Conservation (phyloP, 1,284 basidiomycete genomes). For the Fomitopsis betulina region DNA sequence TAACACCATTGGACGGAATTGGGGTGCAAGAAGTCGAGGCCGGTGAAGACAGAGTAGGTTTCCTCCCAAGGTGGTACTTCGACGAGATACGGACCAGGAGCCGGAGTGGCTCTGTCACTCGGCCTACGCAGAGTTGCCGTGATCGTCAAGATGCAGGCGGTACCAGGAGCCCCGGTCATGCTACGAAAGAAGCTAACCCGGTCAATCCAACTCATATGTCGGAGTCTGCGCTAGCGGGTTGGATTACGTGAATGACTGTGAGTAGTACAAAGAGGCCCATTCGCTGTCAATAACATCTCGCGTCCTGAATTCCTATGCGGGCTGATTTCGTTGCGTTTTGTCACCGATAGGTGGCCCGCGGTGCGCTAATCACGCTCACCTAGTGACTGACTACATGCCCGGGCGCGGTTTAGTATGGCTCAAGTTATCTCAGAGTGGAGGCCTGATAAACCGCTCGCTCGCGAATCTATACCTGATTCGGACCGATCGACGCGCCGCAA, state of each 20-base stretch:
- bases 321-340: too few relatives aligned
- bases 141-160: background rate
- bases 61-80: constrained; percentile 71
- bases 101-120: background rate
- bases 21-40: constrained; percentile 54
- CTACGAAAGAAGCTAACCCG: background rate
- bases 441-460: too few relatives aligned
- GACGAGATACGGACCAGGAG: constrained; percentile 29
- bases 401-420: too few relatives aligned
- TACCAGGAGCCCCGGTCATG: background rate
- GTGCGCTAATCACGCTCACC: too few relatives aligned
- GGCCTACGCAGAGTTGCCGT: background rate
- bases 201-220: background rate
- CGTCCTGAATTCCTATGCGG: too few relatives aligned
- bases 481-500: too few relatives aligned
- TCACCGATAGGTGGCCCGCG: too few relatives aligned
- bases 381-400: too few relatives aligned
- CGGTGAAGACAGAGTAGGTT: constrained; percentile 69
- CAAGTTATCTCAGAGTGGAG: too few relatives aligned
- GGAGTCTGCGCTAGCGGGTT: background rate
- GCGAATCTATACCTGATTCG: too few relatives aligned
- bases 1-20: constrained; percentile 39
- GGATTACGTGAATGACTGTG: background rate
- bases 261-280: background rate
- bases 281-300: too few relatives aligned